Evolutionary conservation across 176 grass and related monocot species (phyloP), one percentile per base, ranked within the genome.

Genomic region (Bolboschoenus planiculmis): DNA sequence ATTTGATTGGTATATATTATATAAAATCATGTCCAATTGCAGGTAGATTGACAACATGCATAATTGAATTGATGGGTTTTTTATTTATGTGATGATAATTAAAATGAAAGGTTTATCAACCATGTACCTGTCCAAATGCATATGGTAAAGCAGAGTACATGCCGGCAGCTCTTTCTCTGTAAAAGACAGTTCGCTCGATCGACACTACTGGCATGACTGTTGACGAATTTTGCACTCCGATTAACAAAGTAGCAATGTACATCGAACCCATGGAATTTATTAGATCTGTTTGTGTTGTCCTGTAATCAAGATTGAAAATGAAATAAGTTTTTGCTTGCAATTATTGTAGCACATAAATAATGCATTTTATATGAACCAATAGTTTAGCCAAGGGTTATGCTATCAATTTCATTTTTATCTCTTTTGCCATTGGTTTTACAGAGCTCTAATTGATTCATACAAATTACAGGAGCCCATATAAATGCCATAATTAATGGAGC

Each of bases 91-190:
- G 50, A 1, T 53, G 50, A 34, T n/a, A n/a, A n/a, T n/a, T n/a
- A n/a, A n/a, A n/a, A n/a, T n/a, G n/a, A n/a, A n/a, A n/a, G n/a
- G n/a, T n/a, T n/a, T n/a, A 76, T 71, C 10, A 72, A 83, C 29
- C n/a, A 83, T 59, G 87, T 85, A 94, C 95, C 85, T 97, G 95
- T 79, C 87, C 95, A 79, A 97, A 97, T 84, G 95, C 95, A 61
- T 97, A 97, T 29, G 95, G 90, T 77, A 97, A 91, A 61, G 95
- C 92, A 21, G 87, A 94, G 27, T 94, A 97, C 95, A 97, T 90
- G 56, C 92, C 95, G 0, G 95, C 95, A 8, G 92, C 95, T 89
- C 83, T 89, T 87, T 97, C 95, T 78, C 95, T 90, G 64, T 97
- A 97, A 57, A 97, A 97, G 59, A 97, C 95, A 0, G 88, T 92